A percentile compares a stretch with the other conserved stretches of the same genome.
Evolutionary conservation across 1,284 basidiomycete genomes (phyloP).

Genomic region (Malassezia restricta): DNA sequence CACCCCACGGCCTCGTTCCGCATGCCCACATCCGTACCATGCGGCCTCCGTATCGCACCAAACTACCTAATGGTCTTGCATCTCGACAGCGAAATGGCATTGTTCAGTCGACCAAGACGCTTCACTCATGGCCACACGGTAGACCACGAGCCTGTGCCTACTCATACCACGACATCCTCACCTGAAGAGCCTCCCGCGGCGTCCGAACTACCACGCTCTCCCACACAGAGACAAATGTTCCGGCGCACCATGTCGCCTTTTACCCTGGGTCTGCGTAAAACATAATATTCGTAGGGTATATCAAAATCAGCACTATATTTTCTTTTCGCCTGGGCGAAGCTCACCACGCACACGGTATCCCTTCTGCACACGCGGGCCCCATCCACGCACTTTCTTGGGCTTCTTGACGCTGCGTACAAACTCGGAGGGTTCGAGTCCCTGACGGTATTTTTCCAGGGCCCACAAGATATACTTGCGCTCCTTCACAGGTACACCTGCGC

Average conservation of each 20-base stretch:
- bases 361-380: constrained; percentile 60
- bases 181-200: no score
- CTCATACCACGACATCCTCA: not conserved
- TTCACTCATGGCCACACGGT: not conserved
- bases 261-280: not conserved
- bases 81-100: constrained; percentile 8
- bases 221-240: not conserved
- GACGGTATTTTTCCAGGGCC: constrained; percentile 66
- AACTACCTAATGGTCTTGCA: constrained; percentile 4
- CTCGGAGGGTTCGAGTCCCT: constrained; percentile 52
- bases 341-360: constrained; percentile 48
- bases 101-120: not conserved
- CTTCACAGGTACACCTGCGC: constrained; percentile 56
- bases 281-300: not conserved
- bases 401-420: constrained; percentile 58
- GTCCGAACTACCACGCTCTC: not conserved
- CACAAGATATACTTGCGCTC: constrained; percentile 62
- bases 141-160: not conserved
- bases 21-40: not conserved
- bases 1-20: not conserved
- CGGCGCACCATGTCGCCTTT: not conserved
- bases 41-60: constrained; percentile 1
- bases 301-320: not conserved
- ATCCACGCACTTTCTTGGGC: constrained; percentile 61
- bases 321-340: constrained; percentile 36